Conservation (phyloP, 148 eudicot species). For the Drosera capensis region DNA sequence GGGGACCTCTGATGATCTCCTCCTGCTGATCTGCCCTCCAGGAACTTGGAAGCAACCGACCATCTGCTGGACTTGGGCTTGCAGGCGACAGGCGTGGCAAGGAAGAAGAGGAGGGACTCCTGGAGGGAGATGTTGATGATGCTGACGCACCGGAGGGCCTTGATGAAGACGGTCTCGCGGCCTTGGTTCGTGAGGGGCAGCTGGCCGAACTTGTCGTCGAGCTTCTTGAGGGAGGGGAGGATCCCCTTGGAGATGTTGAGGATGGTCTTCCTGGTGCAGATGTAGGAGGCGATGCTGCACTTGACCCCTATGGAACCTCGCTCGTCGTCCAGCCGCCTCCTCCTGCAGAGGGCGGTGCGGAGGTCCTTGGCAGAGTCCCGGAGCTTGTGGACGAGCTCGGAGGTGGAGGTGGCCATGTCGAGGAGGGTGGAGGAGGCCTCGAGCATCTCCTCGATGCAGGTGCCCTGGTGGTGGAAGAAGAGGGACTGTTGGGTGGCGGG, state of each 20-base stretch:
- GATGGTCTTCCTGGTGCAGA: neutral
- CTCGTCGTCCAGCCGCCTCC: constrained; percentile 5
- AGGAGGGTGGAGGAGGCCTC: constrained; percentile 5
- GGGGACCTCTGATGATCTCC: neutral
- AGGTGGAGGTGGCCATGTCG: constrained; percentile 8
- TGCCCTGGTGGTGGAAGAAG: neutral
- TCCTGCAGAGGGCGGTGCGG: constrained; percentile 4
- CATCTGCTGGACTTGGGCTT: neutral
- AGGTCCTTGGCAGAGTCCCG: constrained; percentile 3
- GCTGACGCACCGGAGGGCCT: neutral
- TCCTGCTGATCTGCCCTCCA: neutral
- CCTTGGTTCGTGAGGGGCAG: neutral
- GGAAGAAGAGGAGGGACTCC: neutral
- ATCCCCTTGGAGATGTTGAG: neutral
- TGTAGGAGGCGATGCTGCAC: neutral
- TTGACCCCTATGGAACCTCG: constrained; percentile 1
- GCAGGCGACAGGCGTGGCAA: neutral
- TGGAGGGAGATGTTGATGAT: neutral
- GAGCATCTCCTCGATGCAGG: constrained; percentile 4
- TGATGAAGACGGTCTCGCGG: neutral
- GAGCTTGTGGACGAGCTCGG: constrained; percentile 1
- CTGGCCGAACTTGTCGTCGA: neutral
- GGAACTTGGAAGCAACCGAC: neutral
- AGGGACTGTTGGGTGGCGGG: constrained; percentile 7
- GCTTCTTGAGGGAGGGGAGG: neutral